Conservation (phyloP, 768 basidiomycete species). For the Tricholoma sp. region DNA sequence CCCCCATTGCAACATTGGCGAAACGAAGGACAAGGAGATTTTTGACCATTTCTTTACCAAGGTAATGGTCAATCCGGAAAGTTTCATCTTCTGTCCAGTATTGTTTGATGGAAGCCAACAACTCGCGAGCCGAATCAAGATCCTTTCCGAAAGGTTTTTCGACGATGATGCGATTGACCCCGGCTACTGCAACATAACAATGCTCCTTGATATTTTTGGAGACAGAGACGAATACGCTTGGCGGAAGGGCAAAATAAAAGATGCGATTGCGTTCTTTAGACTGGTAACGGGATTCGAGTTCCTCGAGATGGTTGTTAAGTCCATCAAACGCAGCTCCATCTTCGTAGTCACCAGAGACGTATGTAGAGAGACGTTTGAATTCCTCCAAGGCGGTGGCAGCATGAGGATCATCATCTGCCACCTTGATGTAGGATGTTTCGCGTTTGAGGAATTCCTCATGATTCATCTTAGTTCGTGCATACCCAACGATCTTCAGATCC, state of each 20-base stretch:
- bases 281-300: slow-evolving; percentile 69
- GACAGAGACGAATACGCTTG: slow-evolving; percentile 92
- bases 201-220: slow-evolving; percentile 76
- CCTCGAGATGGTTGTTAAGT: slow-evolving; percentile 70
- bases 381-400: slow-evolving; percentile 61
- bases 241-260: slow-evolving; percentile 97
- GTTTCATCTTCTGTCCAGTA: slow-evolving; percentile 97
- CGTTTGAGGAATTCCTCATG: slow-evolving; percentile 80
- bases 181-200: slow-evolving; percentile 64
- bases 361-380: slow-evolving; percentile 79
- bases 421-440: slow-evolving; percentile 81
- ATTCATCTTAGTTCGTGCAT: slow-evolving; percentile 96
- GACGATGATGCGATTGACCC: slow-evolving; percentile 88
- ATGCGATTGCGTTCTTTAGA: slow-evolving; percentile 70
- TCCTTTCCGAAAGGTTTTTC: slow-evolving; percentile 99
- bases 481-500: slow-evolving; percentile 88
- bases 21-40: slow-evolving; percentile 95
- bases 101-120: slow-evolving; percentile 73
- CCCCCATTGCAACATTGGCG: slow-evolving; percentile 85
- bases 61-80: slow-evolving; percentile 98
- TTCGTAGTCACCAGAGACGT: slow-evolving; percentile 88
- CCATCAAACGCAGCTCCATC: slow-evolving; percentile 72
- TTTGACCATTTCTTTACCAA: slow-evolving; percentile 99
- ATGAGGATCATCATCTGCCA: slow-evolving; percentile 54
- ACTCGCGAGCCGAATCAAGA: slow-evolving; percentile 72